Evolutionary conservation across 2,329 filamentous ascomycete genomes (phyloP), one percentile per base, ranked within the genome.

Genomic region (Beauveria bassiana): DNA sequence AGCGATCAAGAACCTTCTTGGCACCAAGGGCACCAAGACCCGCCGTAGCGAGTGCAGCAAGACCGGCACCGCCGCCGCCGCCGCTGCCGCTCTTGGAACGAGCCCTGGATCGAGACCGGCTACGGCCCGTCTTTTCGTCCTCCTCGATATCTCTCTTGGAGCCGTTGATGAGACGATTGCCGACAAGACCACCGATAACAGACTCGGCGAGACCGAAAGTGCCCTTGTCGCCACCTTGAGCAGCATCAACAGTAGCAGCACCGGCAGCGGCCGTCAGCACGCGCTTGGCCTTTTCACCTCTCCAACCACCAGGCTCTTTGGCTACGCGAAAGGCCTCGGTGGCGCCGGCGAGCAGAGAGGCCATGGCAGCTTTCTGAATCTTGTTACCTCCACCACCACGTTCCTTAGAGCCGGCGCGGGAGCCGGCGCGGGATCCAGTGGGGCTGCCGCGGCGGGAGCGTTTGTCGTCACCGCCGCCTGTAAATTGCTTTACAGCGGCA

Each of bases 241-340:
- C 87, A 9, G 87, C 86, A 73, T 97, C 91, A 64, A 96, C 89
- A 62, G 91, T 90, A 66, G 90, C 93, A 63, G 93, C 92, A 75
- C 91, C 89, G 28, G 85, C 83, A 28, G 93, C 93, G 53, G 92
- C 93, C 24, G 93, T 97, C 54, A 96, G 83, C 63, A 98, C 85
- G 58, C 93, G 91, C 78, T 92, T 95, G 66, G 92, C 91, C 77
- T 97, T 97, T 65, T 90, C 89, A 43, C 93, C 93, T 65, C 87
- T 89, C 92, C 93, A 97, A 49, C 88, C 85, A 60, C 93, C 93
- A 2, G 91, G 89, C 65, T 95, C 89, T 69, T 93, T 96, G 72
- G 93, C 87, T 61, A 92, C 87, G 64, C 91, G 88, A 81, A 96
- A 96, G 47, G 93, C 93, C 74, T 97, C 93, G 60, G 92, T 89